Conservation (phyloP, 2,329 filamentous ascomycete species). For the Beauveria medogensis region DNA sequence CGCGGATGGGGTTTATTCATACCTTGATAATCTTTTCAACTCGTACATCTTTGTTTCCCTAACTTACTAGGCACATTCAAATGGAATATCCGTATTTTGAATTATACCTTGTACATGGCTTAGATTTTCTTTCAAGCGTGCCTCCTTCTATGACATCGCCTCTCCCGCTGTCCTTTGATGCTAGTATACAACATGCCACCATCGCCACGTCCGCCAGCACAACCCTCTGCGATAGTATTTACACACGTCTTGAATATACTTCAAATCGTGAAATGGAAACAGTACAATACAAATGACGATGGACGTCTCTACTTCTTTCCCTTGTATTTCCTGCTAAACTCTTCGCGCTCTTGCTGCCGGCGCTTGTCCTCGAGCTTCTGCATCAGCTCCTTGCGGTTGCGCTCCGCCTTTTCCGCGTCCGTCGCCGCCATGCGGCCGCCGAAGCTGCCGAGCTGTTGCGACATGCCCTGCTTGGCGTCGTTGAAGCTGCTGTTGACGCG, state of each 20-base stretch:
- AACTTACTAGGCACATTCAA: background rate
- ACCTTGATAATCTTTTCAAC: background rate
- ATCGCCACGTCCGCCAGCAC: background rate
- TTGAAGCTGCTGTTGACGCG: constrained; percentile 25
- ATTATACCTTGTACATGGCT: constrained; percentile 4
- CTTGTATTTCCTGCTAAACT: constrained; percentile 36
- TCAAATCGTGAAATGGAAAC: background rate
- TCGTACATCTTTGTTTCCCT: no score
- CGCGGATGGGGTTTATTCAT: no score
- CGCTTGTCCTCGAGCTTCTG: constrained; percentile 28
- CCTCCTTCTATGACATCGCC: background rate
- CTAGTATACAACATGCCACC: constrained; percentile 1
- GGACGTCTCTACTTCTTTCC: background rate
- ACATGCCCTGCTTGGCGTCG: constrained; percentile 31
- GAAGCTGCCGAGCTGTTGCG: constrained; percentile 25
- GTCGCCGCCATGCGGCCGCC: constrained; percentile 26
- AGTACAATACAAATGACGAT: background rate
- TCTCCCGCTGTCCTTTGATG: background rate
- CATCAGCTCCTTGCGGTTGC: constrained; percentile 26
- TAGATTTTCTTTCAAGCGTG: background rate
- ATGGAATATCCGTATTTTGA: background rate
- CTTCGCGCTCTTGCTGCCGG: constrained; percentile 27
- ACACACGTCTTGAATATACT: background rate
- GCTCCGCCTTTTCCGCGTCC: constrained; percentile 26
- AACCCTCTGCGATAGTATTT: background rate